Conservation (phyloP, 192 early-diverging fungal genomes). For the Coemansia sp. region DNA sequence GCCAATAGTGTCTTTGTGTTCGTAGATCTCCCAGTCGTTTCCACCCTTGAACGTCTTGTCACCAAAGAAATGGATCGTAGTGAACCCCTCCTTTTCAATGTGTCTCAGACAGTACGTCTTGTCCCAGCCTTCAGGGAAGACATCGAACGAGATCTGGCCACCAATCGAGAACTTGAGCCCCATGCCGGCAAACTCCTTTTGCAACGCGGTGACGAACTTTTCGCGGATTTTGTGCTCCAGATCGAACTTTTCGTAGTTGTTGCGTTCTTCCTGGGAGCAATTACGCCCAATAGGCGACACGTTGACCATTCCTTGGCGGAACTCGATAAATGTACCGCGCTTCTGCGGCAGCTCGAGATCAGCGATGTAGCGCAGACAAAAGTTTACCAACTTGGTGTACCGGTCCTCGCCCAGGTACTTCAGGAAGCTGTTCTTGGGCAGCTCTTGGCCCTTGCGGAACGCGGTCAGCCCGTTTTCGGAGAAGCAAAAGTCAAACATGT, state of each 20-base stretch:
- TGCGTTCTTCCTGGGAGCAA: constrained; percentile 86
- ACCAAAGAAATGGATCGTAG: constrained; percentile 95
- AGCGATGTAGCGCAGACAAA: constrained; percentile 91
- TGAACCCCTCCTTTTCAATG: constrained; percentile 82
- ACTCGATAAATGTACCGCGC: constrained; percentile 97
- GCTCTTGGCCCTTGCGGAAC: constrained; percentile 71
- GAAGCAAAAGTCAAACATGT: constrained; percentile 94
- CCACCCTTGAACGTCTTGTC: constrained; percentile 97
- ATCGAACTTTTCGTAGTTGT: constrained; percentile 91
- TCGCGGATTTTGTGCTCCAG: constrained; percentile 79
- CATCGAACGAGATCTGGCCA: constrained; percentile 99
- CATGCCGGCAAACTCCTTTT: constrained; percentile 81
- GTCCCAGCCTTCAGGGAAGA: constrained; percentile 99
- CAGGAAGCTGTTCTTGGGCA: constrained; percentile 80
- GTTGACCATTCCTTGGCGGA: constrained; percentile 99
- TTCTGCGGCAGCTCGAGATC: constrained; percentile 93
- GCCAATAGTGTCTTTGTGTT: constrained; percentile 73
- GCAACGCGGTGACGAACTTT: constrained; percentile 81
- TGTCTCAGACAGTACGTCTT: constrained; percentile 98
- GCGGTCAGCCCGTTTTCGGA: constrained; percentile 98
- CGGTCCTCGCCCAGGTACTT: constrained; percentile 87
- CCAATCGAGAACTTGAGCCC: constrained; percentile 93
- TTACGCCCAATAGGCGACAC: constrained; percentile 96
- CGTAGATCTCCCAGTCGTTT: constrained; percentile 98
- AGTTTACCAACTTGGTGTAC: constrained; percentile 90